phyloP scores from a whole-genome alignment of 768 basidiomycete genomes.

The Coprinellus aureogranulatus region DNA sequence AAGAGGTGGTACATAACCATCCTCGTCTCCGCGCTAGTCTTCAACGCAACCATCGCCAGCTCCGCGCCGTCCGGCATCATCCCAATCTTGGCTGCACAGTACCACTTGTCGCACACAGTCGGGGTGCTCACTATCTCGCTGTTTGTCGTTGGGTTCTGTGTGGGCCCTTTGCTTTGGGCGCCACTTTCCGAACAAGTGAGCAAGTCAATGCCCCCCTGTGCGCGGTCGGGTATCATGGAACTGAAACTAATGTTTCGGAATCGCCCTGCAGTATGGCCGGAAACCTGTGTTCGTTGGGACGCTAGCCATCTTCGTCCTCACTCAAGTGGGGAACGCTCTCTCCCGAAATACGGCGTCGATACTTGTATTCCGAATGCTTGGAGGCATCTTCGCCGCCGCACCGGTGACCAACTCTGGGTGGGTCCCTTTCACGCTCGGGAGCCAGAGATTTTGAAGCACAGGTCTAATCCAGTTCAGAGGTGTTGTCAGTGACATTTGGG shows the following conservation, averaged over 20 bases:
- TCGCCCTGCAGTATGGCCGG: too few relatives aligned
- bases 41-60: conserved; percentile 65
- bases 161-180: neutral
- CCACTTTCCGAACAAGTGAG: neutral
- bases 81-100: conserved; percentile 40
- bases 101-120: conserved; percentile 43
- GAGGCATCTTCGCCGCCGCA: conserved; percentile 66
- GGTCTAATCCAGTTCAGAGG: too few relatives aligned
- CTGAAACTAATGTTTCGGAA: too few relatives aligned
- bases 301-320: conserved; percentile 58
- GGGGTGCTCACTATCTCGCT: neutral
- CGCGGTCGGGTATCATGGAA: too few relatives aligned
- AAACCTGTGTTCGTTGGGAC: conserved; percentile 54
- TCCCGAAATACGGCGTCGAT: conserved; percentile 58
- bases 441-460: too few relatives aligned
- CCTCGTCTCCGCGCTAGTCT: conserved; percentile 45
- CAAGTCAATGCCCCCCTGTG: too few relatives aligned
- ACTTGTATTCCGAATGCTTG: conserved; percentile 65
- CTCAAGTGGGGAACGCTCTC: conserved; percentile 63
- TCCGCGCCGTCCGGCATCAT: conserved; percentile 54
- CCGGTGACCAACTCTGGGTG: conserved; percentile 71
- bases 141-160: neutral
- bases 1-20: conserved; percentile 54
- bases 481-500: conserved; percentile 63
- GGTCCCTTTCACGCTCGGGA: too few relatives aligned